Base-by-base conservation (phyloP, 495 filamentous ascomycete species). In the Cercophora samala region DNA sequence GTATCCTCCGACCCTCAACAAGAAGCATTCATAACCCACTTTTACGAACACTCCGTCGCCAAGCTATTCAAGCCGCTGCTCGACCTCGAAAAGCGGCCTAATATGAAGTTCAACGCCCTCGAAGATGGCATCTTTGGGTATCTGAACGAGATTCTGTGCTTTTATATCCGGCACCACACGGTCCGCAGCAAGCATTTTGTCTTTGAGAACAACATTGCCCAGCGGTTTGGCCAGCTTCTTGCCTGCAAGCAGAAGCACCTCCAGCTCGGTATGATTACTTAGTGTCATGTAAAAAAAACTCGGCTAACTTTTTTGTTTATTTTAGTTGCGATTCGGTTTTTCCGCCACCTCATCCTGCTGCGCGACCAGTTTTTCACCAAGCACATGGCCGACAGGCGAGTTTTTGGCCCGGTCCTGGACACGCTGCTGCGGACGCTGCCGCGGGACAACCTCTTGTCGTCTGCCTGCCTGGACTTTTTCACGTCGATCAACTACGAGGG, bases 391-490 rank as follows among this genome's bases (percentile, higher is more conserved):
- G 89, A 93, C 71, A 88, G 94, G 72, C 87, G 87, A 68, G 89
- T 94, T 1, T 91, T 98, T 69, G 93, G 89, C 18, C 89, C 93
- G 1, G 94, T 98, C 63, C 84, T 99, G 25, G 87, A 96, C 69
- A 89, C 98, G 29, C 87, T 99, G 13, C 85, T 90, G 68, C 87
- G 92, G 70, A 96, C 95, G 2, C 93, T 97, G 88, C 93, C 93
- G 1, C 88, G 92, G n/a, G 93, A 99, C 76, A 99, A 97, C 73
- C 83, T 98, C 3, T 85, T 99, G 37, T 95, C 95, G 73, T 97
- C 93, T 17, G 94, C 93, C n/a, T 97, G 92, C 77, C 83, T 98
- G 17, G 95, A 99, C 73, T 86, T 99, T 42, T 99, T 99, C 69
- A 92, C 93, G 70, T 92, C 90, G 70, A 92, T 99, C 70, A 92